phyloP scores from a whole-genome alignment of 1,139 yeast species.

The Suhomyces kunorum region DNA sequence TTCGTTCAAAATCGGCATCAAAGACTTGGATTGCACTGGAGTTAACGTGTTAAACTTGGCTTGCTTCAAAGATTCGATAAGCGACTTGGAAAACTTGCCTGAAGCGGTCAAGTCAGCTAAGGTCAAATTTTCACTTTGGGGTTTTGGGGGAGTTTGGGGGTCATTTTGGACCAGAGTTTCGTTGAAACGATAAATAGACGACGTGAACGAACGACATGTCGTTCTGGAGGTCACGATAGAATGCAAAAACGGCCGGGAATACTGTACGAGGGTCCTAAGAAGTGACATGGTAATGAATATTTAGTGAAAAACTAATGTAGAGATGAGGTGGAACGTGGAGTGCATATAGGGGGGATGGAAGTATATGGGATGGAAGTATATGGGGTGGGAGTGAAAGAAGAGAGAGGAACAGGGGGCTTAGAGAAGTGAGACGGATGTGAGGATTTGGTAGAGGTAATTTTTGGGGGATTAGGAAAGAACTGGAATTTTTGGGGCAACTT shows the following conservation, averaged over 20 bases:
- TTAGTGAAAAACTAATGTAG: background rate
- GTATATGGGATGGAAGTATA: too few species aligned
- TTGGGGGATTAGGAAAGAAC: background rate
- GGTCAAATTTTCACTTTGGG: slow-evolving; percentile 3
- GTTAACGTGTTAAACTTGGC: slow-evolving; percentile 58
- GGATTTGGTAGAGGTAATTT: background rate
- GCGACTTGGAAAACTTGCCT: slow-evolving; percentile 14
- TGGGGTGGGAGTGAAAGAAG: background rate
- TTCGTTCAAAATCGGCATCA: slow-evolving; percentile 63
- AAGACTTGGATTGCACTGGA: slow-evolving; percentile 74
- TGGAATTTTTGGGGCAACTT: too few species aligned
- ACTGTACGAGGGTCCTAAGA: slow-evolving; percentile 5
- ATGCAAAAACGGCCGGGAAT: background rate
- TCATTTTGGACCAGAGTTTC: background rate
- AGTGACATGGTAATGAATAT: background rate
- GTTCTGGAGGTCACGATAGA: background rate
- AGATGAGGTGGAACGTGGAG: background rate
- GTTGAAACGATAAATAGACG: background rate
- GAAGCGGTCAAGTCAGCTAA: slow-evolving; percentile 12
- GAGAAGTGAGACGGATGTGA: too few species aligned
- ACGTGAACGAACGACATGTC: background rate
- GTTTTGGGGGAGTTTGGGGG: background rate
- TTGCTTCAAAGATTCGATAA: slow-evolving; percentile 35
- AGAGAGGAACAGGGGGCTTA: too few species aligned
- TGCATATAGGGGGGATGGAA: background rate